A percentile compares a stretch with the other conserved stretches of the same genome.
phyloP scores from a whole-genome alignment of 2,329 filamentous ascomycete species.

The Leptographium wingfieldii region DNA sequence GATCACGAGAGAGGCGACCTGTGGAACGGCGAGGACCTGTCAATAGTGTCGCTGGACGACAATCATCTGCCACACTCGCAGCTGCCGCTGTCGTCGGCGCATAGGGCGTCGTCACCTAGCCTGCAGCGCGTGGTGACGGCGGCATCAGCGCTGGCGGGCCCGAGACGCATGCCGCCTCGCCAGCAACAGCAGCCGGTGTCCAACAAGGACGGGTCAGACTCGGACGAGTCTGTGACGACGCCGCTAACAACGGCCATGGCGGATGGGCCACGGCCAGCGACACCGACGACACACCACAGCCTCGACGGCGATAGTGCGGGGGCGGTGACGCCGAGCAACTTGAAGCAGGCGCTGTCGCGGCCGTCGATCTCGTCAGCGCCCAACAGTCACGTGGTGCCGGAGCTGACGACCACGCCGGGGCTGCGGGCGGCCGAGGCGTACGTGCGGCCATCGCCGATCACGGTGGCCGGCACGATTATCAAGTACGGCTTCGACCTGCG shows the following conservation, averaged over 20 bases:
- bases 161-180: conserved; percentile 24
- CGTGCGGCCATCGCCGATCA: conserved; percentile 70
- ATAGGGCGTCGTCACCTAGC: conserved; percentile 30
- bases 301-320: conserved; percentile 25
- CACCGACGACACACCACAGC: not conserved
- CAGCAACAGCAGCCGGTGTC: conserved; percentile 27
- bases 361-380: conserved; percentile 50
- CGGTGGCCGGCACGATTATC: conserved; percentile 57
- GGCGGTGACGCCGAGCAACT: conserved; percentile 58
- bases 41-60: conserved; percentile 79
- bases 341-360: conserved; percentile 59
- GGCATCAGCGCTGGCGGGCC: conserved; percentile 15
- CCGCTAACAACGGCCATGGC: not conserved
- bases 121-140: conserved; percentile 25
- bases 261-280: conserved; percentile 14
- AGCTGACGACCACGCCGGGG: conserved; percentile 53
- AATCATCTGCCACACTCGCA: conserved; percentile 43
- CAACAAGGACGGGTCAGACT: not conserved
- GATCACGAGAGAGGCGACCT: conserved; percentile 80
- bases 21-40: conserved; percentile 97
- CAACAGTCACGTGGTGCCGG: conserved; percentile 23
- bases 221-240: not conserved
- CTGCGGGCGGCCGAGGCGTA: conserved; percentile 89
- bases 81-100: conserved; percentile 28
- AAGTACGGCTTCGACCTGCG: conserved; percentile 72